Evolutionary conservation across 192 early-diverging fungal genomes (phyloP), one percentile per base, ranked within the genome.

Genomic region (Rhizophagus clarus): DNA sequence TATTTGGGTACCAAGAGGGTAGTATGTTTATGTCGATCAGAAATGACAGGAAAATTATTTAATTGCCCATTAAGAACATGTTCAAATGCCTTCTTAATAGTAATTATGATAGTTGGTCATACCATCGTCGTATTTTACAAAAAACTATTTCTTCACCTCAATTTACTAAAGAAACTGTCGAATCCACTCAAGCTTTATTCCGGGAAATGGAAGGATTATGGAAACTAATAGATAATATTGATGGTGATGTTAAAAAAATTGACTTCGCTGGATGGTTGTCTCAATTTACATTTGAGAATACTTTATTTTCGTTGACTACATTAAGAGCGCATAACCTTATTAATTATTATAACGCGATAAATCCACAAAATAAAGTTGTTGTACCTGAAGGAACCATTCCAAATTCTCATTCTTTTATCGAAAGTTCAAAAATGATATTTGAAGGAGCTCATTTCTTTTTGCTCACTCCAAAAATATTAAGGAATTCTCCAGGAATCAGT

Each of bases 311-410:
- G 14, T 11, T 9, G 1, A 74, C 72, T 26, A 47, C 4, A 9
- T 20, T 56, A 1, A 29, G 31, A 6, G 10, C 26, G 5, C 4
- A 28, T 12, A 5, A 28, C 4, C 0, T 51, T 26, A 32, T 4
- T 2, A 74, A 31, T 47, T 74, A 56, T 56, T 51, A 74, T 74
- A 74, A 74, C 29, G 2, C 47, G 11, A 17, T 32, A 29, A 74
- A 74, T 31, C 72, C 72, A 28, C 28, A 31, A 15, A 24, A 47
- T 49, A 5, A 56, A 32, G 26, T 32, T 74, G 24, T 26, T 1
- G 34, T n/a, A 14, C 32, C 71, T 14, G 40, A 72, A n/a, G 37
- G 24, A n/a, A 24, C 37, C 1, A 12, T 72, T 40, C 2, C 71
- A 22, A 6, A 32, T 1, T 40, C 71, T 8, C 1, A 47, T n/a